phyloP scores from a whole-genome alignment of 805 yeast species.

The Wickerhamomyces xylosicus region DNA sequence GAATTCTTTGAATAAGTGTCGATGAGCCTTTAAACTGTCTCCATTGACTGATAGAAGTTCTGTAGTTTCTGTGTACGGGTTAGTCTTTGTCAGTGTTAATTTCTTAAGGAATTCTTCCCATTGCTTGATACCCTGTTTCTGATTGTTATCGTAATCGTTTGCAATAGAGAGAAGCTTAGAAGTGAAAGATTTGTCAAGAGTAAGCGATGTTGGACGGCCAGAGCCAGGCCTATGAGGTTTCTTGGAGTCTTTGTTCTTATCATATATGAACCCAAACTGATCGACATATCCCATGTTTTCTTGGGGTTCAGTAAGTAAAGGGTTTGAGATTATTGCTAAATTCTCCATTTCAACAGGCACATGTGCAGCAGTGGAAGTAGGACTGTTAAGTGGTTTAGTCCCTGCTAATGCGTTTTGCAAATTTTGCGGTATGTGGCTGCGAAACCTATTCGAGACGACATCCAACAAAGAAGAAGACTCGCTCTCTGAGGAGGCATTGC shows the following conservation, averaged over 20 bases:
- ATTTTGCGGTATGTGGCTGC: conserved; percentile 14
- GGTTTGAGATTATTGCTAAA: conserved; percentile 18
- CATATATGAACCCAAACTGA: conserved; percentile 38
- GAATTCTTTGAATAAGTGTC: conserved; percentile 21
- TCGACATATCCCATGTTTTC: conserved; percentile 25
- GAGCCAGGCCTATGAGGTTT: not conserved
- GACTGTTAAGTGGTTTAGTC: too few relatives aligned
- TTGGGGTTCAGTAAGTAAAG: conserved; percentile 18
- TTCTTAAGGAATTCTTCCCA: conserved; percentile 38
- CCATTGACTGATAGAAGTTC: conserved; percentile 32
- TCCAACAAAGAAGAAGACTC: conserved; percentile 3
- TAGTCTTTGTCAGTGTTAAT: conserved; percentile 16
- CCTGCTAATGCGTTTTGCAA: conserved; percentile 13
- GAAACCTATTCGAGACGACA: conserved; percentile 11
- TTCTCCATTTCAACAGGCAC: conserved; percentile 35
- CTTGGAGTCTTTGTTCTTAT: conserved; percentile 7
- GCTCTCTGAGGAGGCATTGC: not conserved
- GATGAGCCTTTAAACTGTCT: conserved; percentile 19
- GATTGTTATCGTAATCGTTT: conserved; percentile 32
- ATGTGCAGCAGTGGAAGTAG: too few relatives aligned
- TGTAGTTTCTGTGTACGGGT: conserved; percentile 16
- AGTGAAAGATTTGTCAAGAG: conserved; percentile 3
- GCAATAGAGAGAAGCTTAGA: conserved; percentile 20
- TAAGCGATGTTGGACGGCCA: not conserved
- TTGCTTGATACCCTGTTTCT: conserved; percentile 25